Evolutionary conservation across 352 stramenopile species (phyloP), one percentile per base, ranked within the genome.

Genomic region (Aphanomyces stellatus): DNA sequence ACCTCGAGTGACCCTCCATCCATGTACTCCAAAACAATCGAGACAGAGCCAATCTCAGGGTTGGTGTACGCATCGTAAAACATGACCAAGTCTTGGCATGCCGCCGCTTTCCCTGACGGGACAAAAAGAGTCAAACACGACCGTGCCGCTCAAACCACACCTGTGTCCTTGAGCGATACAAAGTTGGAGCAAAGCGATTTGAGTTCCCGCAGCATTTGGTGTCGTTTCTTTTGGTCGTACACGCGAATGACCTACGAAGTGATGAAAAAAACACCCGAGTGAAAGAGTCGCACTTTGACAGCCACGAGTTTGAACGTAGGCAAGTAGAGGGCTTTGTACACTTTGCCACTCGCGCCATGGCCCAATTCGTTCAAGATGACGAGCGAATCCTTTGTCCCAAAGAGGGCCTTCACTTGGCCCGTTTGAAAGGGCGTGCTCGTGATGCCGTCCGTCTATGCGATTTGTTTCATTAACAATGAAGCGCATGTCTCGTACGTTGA

Each of bases 1-100:
- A 71, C 65, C 68, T 98, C 85, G 1, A 97, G 74, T 7, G 88
- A 96, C 0, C 93, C 93, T 10, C 82, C 88, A 60, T 97, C 83
- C 91, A 98, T 98, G 71, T 97, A 97, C 74, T 98, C 93, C 24
- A 98, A 73, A n/a, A 98, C 82, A 51, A 98, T 96, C 4, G 83
- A 95, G 11, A 98, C 89, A 0, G 79, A 88, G 6, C 88, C 85
- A 6, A 85, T 76, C 53, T 91, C 77, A 0, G 87, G 85, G 69
- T 96, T 95, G 25, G 83, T 96, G 71, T 94, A 98, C 5, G 92
- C 92, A 65, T 98, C 91, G 62, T 96, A 96, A 71, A 98, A 96
- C 8, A 88, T 70, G 8, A 97, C 88, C 34, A 97, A 79, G 30
- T 95, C 85, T 27, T 87, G 76, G 35, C 85, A 93, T 6, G 85